Percentiles rank a stretch among this genome's conserved stretches.
Evolutionary conservation across 1,139 yeast species (phyloP).

Genomic region (Oligophagozyma castellii): DNA sequence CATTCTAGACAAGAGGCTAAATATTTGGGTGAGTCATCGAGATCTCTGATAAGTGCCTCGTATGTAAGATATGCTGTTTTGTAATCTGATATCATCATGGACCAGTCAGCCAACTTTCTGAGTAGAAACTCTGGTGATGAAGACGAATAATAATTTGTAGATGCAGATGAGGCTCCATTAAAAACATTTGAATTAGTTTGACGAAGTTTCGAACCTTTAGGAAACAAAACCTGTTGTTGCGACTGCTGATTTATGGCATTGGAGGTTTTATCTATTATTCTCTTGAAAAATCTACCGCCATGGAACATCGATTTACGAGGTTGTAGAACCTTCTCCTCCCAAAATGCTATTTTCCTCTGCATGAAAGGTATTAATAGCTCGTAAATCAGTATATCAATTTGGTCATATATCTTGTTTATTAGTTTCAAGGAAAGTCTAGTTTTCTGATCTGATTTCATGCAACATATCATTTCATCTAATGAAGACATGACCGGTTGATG

Average conservation of each 20-base stretch:
- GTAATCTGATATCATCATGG: conserved; percentile 78
- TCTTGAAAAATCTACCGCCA: conserved; percentile 21
- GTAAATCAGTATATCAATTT: conserved; percentile 13
- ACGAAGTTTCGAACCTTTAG: no score
- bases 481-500: conserved; percentile 32
- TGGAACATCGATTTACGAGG: conserved; percentile 42
- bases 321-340: conserved; percentile 73
- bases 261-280: conserved; percentile 24
- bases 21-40: conserved; percentile 33
- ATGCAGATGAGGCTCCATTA: conserved; percentile 2
- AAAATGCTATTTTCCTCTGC: conserved; percentile 44
- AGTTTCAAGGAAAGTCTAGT: conserved; percentile 11
- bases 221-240: conserved; percentile 24
- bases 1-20: conserved; percentile 81
- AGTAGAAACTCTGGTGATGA: conserved; percentile 60
- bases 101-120: conserved; percentile 83
- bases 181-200: no score
- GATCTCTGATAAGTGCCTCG: conserved; percentile 71
- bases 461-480: conserved; percentile 55
- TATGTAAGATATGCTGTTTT: conserved; percentile 75
- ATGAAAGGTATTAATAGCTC: conserved; percentile 24
- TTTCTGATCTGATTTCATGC: conserved; percentile 43
- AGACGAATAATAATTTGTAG: conserved; percentile 15
- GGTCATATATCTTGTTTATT: conserved; percentile 16
- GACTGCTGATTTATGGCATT: conserved; percentile 32